These are phyloP conservation scores for Eucalyptus cloeziana DNA, from an alignment of 345 rosid species.

Conservation along the genomic window DNA sequence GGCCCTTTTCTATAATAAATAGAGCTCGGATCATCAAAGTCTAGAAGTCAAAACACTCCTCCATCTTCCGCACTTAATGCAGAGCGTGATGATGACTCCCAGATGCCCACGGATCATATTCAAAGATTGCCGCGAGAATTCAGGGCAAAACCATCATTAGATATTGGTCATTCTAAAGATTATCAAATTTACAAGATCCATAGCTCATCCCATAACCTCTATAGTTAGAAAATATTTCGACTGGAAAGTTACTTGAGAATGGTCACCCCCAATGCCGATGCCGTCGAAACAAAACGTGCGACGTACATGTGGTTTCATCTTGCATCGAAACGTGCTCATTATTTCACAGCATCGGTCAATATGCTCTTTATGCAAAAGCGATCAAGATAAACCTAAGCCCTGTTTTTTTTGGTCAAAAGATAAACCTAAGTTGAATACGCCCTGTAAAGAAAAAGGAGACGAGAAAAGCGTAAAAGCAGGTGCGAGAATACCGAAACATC, in stretches of 20 bases:
- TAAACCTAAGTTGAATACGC: neutral
- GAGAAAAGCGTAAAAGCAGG: neutral
- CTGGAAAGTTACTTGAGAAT: neutral
- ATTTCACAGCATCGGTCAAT: neutral
- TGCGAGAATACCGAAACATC: neutral
- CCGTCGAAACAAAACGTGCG: accelerated
- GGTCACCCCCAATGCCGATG: neutral
- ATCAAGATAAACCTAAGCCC: neutral
- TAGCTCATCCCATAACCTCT: neutral
- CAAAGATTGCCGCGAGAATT: neutral
- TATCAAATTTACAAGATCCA: neutral
- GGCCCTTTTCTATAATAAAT: neutral
- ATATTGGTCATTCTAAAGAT: neutral
- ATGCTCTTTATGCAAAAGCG: neutral
- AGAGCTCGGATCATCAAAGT: too few relatives aligned
- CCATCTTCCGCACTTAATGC: neutral
- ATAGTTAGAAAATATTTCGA: too few relatives aligned
- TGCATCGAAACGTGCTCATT: neutral
- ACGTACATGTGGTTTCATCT: neutral
- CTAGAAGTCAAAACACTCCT: neutral
- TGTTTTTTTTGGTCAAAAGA: too few relatives aligned
- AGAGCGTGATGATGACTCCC: neutral
- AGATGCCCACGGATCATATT: neutral
- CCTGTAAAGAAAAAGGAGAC: neutral
- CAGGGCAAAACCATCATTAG: neutral